Evolutionary conservation across 2,329 filamentous ascomycete species (phyloP).

Genomic region (Biscogniauxia mediterranea): DNA sequence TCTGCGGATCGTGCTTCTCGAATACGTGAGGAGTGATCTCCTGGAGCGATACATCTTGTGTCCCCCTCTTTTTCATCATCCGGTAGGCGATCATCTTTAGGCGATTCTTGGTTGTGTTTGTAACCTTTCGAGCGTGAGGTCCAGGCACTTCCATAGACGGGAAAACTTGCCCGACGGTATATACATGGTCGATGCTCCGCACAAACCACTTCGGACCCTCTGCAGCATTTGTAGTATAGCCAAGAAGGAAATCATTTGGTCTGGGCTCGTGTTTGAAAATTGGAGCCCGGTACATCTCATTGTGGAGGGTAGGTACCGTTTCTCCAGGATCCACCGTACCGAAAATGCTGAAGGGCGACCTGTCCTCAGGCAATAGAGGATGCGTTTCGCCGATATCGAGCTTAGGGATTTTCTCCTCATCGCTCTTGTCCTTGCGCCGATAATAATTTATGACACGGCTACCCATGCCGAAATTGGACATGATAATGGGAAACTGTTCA

Average conservation of each 20-base stretch:
- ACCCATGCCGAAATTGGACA: slow-evolving; percentile 98
- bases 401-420: slow-evolving; percentile 76
- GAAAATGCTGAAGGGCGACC: slow-evolving; percentile 93
- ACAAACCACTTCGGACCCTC: slow-evolving; percentile 79
- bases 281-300: slow-evolving; percentile 91
- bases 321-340: slow-evolving; percentile 90
- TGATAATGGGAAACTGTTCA: slow-evolving; percentile 84
- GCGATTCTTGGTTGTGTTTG: slow-evolving; percentile 93
- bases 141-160: slow-evolving; percentile 90
- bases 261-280: slow-evolving; percentile 84
- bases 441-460: slow-evolving; percentile 97
- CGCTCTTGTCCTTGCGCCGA: slow-evolving; percentile 71
- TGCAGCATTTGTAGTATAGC: slow-evolving; percentile 76
- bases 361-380: slow-evolving; percentile 86
- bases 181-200: slow-evolving; percentile 86
- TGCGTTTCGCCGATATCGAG: slow-evolving; percentile 84
- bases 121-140: slow-evolving; percentile 91
- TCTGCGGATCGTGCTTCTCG: slow-evolving; percentile 91
- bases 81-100: slow-evolving; percentile 95
- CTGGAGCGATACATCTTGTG: slow-evolving; percentile 68
- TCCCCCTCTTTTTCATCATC: slow-evolving; percentile 74
- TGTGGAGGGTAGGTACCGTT: slow-evolving; percentile 86
- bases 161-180: slow-evolving; percentile 88
- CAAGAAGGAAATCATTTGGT: slow-evolving; percentile 80
- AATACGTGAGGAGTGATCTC: slow-evolving; percentile 91